Evolutionary conservation across 1,139 yeast genomes (phyloP).

Genomic region (Saccharomyces pastorianus): DNA sequence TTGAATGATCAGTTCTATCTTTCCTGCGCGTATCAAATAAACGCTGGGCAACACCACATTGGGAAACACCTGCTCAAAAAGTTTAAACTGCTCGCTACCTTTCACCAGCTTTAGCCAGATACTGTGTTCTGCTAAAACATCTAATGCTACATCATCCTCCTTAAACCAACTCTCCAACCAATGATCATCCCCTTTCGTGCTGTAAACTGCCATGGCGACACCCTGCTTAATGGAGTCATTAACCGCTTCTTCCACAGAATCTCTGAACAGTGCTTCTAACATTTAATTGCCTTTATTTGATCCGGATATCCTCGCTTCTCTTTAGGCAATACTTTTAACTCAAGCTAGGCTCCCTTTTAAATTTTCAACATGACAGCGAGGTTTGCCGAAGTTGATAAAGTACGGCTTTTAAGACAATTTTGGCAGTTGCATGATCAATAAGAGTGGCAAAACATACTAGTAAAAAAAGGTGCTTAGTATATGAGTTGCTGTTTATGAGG

Average conservation of each 20-base stretch:
- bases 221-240: conserved; percentile 15
- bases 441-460: background rate
- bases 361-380: background rate
- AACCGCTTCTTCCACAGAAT: conserved; percentile 23
- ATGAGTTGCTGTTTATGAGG: background rate
- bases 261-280: conserved; percentile 13
- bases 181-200: conserved; percentile 12
- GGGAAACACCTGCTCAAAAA: conserved; percentile 46
- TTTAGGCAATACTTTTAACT: background rate
- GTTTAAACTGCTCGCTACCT: conserved; percentile 40
- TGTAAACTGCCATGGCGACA: conserved; percentile 22
- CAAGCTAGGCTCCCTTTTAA: background rate
- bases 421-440: background rate
- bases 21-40: conserved; percentile 41
- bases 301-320: background rate
- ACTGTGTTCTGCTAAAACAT: conserved; percentile 12
- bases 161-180: conserved; percentile 30
- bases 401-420: background rate
- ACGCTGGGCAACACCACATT: conserved; percentile 42
- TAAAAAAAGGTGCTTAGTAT: too few species aligned
- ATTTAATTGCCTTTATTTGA: conserved; percentile 18
- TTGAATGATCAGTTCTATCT: conserved; percentile 38
- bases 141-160: conserved; percentile 6
- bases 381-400: background rate
- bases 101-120: conserved; percentile 41